These are phyloP conservation scores for Botryotinia narcissicola DNA, from an alignment of 2,329 filamentous ascomycete genomes.

Conservation along the genomic window DNA sequence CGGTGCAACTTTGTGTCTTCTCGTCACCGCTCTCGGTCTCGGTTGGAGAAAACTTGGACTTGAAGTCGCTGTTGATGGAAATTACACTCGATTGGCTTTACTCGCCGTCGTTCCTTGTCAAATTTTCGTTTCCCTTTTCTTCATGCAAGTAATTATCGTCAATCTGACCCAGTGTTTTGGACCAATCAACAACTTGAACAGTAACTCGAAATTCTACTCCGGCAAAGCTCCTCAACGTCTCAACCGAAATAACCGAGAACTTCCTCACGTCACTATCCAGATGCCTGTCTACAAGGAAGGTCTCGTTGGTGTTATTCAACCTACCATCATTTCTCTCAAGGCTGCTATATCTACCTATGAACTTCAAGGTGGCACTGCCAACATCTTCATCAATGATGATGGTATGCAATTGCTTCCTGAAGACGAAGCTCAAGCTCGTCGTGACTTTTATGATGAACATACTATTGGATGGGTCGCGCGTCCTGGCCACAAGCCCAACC, in stretches of 20 bases:
- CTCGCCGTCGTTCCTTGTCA: slow-evolving; percentile 50
- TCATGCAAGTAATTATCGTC: slow-evolving; percentile 50
- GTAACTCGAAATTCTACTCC: slow-evolving; percentile 45
- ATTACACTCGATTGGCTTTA: slow-evolving; percentile 51
- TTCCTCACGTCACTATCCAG: slow-evolving; percentile 79
- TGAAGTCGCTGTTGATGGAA: slow-evolving; percentile 52
- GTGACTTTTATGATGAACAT: slow-evolving; percentile 67
- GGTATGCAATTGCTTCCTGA: slow-evolving; percentile 66
- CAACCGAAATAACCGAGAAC: slow-evolving; percentile 39
- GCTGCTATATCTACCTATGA: slow-evolving; percentile 75
- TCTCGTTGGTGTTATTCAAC: slow-evolving; percentile 68
- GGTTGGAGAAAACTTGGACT: slow-evolving; percentile 56
- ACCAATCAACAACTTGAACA: slow-evolving; percentile 46
- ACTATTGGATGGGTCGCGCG: slow-evolving; percentile 67
- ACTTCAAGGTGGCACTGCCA: slow-evolving; percentile 71
- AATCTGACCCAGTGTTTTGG: slow-evolving; percentile 52
- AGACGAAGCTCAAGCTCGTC: slow-evolving; percentile 59
- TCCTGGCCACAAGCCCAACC: slow-evolving; percentile 15
- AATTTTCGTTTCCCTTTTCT: slow-evolving; percentile 54
- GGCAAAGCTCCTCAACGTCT: slow-evolving; percentile 41
- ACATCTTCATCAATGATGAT: slow-evolving; percentile 75
- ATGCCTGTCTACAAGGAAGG: slow-evolving; percentile 89
- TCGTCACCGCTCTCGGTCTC: slow-evolving; percentile 52
- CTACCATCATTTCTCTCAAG: slow-evolving; percentile 75
- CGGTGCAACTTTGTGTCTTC: slow-evolving; percentile 51